A percentile compares a stretch with the other conserved stretches of the same genome.
These are phyloP conservation scores for Skeletonema menzelii DNA, from an alignment of 108 stramenopile genomes.

Conservation along the genomic window DNA sequence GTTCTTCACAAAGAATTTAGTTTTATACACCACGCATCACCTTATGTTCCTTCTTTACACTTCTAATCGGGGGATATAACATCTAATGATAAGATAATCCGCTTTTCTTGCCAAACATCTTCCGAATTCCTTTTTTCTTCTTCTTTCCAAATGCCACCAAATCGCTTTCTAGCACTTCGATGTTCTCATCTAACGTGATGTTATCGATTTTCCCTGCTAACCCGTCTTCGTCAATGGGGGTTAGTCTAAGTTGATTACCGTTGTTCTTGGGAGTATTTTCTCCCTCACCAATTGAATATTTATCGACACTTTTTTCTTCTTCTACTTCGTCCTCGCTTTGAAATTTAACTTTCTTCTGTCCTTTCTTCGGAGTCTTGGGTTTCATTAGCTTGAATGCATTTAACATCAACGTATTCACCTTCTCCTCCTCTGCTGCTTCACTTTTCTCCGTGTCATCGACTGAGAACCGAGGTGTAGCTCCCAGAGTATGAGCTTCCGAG, in stretches of 20 bases:
- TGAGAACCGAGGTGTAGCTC: neutral
- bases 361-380: neutral
- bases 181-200: constrained; percentile 6
- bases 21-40: neutral
- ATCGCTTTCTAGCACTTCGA: neutral
- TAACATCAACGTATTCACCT: neutral
- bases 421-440: neutral
- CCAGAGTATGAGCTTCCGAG: neutral
- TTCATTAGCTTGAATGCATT: neutral
- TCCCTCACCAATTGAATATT: constrained; percentile 12
- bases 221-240: constrained; percentile 19
- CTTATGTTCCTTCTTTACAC: neutral
- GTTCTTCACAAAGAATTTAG: too few species aligned
- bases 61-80: neutral
- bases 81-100: neutral
- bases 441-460: neutral
- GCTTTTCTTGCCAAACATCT: constrained; percentile 17
- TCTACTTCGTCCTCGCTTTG: neutral
- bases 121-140: constrained; percentile 22
- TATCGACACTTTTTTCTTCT: constrained; percentile 7
- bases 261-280: constrained; percentile 8
- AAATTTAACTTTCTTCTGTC: neutral
- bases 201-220: neutral
- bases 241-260: constrained; percentile 20
- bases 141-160: constrained; percentile 1